A percentile compares a stretch with the other conserved stretches of the same genome.
phyloP scores from a whole-genome alignment of 768 basidiomycete species.

The Tulasnella sp. region DNA sequence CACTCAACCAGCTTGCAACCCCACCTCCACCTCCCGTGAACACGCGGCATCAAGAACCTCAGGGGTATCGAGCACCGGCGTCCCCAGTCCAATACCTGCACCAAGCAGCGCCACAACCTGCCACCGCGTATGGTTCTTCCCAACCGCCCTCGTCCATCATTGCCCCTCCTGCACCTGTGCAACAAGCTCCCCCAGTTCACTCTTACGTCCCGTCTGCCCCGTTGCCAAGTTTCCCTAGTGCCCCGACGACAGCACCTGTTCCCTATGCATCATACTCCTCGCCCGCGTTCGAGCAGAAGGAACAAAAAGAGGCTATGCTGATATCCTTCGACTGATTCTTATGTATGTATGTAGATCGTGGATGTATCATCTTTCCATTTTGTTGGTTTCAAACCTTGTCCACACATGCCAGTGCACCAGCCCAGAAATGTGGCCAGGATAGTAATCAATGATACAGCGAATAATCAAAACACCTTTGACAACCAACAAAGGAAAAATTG shows the following conservation, averaged over 20 bases:
- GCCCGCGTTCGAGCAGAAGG: constrained; percentile 18
- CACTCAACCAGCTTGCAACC: constrained; percentile 29
- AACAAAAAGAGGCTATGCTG: constrained; percentile 31
- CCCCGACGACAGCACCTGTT: constrained; percentile 23
- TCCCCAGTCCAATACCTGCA: constrained; percentile 31
- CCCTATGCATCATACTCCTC: constrained; percentile 16
- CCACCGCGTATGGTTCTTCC: neutral
- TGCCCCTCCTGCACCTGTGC: constrained; percentile 12
- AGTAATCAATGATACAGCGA: constrained; percentile 17
- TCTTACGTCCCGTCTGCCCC: constrained; percentile 15
- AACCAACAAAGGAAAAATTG: constrained; percentile 15
- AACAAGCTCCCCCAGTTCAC: constrained; percentile 18
- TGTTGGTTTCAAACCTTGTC: neutral
- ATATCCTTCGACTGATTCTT: constrained; percentile 30
- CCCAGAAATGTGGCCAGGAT: neutral
- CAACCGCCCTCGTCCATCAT: neutral
- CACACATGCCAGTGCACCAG: neutral
- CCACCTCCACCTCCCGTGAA: neutral
- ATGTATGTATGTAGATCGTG: neutral
- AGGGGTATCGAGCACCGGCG: constrained; percentile 17
- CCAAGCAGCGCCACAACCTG: neutral
- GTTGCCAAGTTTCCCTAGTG: constrained; percentile 27
- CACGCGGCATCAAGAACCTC: constrained; percentile 12
- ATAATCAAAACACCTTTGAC: constrained; percentile 15
- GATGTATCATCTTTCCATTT: neutral